Base-by-base conservation (phyloP, 345 rosid genomes). In the Triadica sebifera region DNA sequence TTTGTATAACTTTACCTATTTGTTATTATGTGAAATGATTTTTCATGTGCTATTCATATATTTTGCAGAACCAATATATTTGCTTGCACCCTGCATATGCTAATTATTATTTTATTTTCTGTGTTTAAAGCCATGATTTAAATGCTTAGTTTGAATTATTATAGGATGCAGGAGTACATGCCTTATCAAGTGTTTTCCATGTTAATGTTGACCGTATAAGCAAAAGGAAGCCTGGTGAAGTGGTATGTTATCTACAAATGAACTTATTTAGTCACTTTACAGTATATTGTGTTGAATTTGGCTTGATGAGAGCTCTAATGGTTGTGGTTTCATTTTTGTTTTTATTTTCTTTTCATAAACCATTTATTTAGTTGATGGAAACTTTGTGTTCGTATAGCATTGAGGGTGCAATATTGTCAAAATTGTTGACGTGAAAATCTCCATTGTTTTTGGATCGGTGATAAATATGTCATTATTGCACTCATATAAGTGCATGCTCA, bases 161-260 rank as follows among this genome's bases (percentile, higher is more conserved):
- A 65, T 81, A 94, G 98, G 98, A 94, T 85, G 91, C 97, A 11
- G 98, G 98, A 68, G 98, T 94, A 11, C 98, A 94, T 84, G 97
- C 98, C 58, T 80, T 92, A 57, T 86, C 97, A 38, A 94, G 92
- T 79, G 98, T 92, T 77, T 92, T 93, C 78, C 98, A 94, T 88
- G 97, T 92, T 22, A 97, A 92, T 75, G 89, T 84, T 63, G 95
- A 89, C 81, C 91, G 97, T 41, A 84, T 86, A 73, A 94, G 97
- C 87, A 94, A 89, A 83, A 81, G 97, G 76, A 92, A 91, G 82
- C 97, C 97, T 29, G 93, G 90, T 78, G 97, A 87, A 89, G 86
- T 88, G 88, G 98, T 94, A 84, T 59, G 84, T 69, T 41, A 10
- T 68, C 51, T 41, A 15, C 46, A 11, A 65, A 51, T 64, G 25